Conservation (phyloP, 768 basidiomycete genomes). For the Termitomyces sp. region DNA sequence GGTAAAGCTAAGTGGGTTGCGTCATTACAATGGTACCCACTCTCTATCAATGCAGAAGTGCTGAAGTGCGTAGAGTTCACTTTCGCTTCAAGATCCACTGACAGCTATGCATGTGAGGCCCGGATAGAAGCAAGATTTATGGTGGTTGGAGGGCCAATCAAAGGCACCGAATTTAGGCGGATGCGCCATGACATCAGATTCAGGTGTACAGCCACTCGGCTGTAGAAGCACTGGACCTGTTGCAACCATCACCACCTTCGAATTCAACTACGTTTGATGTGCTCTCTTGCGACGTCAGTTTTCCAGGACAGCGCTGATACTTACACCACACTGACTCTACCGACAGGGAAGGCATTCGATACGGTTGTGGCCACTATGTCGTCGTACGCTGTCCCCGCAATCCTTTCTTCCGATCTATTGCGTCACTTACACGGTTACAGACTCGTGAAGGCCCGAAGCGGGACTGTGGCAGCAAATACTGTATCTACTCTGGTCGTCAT, state of each 20-base stretch:
- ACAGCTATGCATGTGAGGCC: too few relatives aligned
- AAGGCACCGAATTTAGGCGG: neutral
- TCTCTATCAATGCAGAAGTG: too few relatives aligned
- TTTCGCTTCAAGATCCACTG: neutral
- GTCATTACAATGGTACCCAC: too few relatives aligned
- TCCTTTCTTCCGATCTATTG: neutral
- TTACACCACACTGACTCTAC: slow-evolving; percentile 18
- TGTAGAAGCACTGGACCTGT: neutral
- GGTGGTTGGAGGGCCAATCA: neutral
- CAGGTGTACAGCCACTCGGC: slow-evolving; percentile 5
- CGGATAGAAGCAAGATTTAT: neutral
- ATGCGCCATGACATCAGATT: neutral
- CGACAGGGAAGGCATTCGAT: slow-evolving; percentile 64
- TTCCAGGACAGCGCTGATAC: slow-evolving; percentile 11
- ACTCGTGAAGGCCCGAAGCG: slow-evolving; percentile 44
- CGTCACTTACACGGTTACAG: slow-evolving; percentile 23
- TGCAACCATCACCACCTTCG: neutral
- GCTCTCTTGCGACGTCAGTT: slow-evolving; percentile 50
- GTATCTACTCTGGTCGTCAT: slow-evolving; percentile 29
- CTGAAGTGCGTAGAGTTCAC: neutral
- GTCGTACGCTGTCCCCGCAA: slow-evolving; percentile 37
- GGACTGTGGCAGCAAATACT: slow-evolving; percentile 48
- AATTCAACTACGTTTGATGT: slow-evolving; percentile 29
- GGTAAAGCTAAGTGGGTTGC: too few relatives aligned
- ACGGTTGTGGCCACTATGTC: slow-evolving; percentile 78